Percentiles rank a stretch among this genome's conserved stretches.
Evolutionary conservation across 306 rosid genomes (phyloP).

Genomic region (Prunus davidiana): DNA sequence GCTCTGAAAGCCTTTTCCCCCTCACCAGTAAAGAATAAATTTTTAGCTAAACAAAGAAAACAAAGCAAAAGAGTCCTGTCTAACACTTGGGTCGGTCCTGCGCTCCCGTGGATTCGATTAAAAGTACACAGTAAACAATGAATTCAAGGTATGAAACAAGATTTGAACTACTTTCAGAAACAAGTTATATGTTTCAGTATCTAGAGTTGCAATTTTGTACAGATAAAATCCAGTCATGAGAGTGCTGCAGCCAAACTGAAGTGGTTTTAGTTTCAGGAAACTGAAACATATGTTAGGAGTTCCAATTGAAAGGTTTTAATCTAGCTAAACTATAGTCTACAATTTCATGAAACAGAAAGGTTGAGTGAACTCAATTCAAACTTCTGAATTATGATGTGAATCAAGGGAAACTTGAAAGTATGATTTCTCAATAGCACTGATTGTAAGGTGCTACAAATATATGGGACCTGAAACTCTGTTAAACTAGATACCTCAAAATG

Average conservation of each 20-base stretch:
- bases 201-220: slow-evolving; percentile 59
- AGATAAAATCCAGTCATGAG: slow-evolving; percentile 73
- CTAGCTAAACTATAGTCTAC: neutral
- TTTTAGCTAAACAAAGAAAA: neutral
- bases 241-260: slow-evolving; percentile 49
- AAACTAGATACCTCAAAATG: neutral
- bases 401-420: neutral
- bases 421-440: neutral
- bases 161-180: neutral
- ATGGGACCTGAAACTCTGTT: neutral
- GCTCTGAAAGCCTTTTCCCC: neutral
- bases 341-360: neutral
- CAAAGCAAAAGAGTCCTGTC: neutral
- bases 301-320: neutral
- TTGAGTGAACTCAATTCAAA: neutral
- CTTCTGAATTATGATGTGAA: neutral
- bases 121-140: neutral
- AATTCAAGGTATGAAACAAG: neutral
- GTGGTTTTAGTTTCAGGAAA: neutral
- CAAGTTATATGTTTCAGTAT: neutral
- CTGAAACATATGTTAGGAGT: neutral
- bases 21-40: neutral
- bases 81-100: too few species aligned
- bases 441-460: neutral
- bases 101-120: neutral